Evolutionary conservation across 768 basidiomycete genomes (phyloP), one percentile per base, ranked within the genome.

Genomic region (Aureoboletus auriporus): DNA sequence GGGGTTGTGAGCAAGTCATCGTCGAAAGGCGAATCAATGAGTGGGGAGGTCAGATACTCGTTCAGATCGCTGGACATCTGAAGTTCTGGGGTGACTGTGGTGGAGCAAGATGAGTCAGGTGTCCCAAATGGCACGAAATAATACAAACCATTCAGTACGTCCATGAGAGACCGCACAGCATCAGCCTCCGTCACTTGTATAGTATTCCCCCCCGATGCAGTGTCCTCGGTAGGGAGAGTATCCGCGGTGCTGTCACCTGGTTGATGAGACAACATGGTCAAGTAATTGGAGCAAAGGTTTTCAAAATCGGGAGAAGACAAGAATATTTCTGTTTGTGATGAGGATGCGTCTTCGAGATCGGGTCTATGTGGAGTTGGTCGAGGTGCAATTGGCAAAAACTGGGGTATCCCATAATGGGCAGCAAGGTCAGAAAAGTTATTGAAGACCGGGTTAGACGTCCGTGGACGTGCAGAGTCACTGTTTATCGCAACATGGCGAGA

Each of bases 361-460:
- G 65, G 46, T 65, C 68, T 70, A 61, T 65, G 74, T 49, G 77
- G 74, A 56, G 72, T 74, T 64, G 80, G 79, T 46, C 79, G 76
- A 52, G 86, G 86, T 47, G 80, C 78, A 44, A 79, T 80, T 39
- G 87, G 86, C 41, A 89, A 67, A 53, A 74, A 77, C 56, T 81
- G 78, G 51, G 87, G 86, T 63, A 89, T 80, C 69, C 86, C 86
- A 86, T 88, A 82, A 50, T 87, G 86, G 61, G 81, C 74, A 59
- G 85, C 82, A 48, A 86, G 71, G 71, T 84, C 86, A 69, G 77
- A 76, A 46, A 82, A 70, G 66, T 78, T 78, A 59, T 72, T 68
- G 60, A 86, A 86, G 57, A 86, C 77, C 70, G 74, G 73, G 49
- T 71, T 73, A 35, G 77, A 77, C 72, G 86, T 84, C 83, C 80